Conservation (phyloP, 441 rosid species). For the Pelargonium cotyledonis region DNA sequence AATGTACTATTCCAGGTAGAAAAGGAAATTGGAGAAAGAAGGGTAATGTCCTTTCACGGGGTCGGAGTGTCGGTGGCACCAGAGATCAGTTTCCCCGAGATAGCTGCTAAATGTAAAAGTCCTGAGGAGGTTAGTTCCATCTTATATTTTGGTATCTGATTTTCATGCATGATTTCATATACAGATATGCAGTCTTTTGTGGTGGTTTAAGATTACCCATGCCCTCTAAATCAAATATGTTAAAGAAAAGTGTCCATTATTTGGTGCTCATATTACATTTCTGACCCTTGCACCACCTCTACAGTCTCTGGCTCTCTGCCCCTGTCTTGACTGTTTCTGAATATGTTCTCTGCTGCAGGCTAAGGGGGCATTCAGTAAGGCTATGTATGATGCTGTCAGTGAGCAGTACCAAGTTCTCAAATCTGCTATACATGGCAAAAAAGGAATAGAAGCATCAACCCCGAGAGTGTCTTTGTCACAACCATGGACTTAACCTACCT, state of each 20-base stretch:
- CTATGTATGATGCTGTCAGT: conserved; percentile 46
- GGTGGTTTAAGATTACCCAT: background rate
- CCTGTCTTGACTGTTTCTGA: conserved; percentile 15
- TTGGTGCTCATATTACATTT: background rate
- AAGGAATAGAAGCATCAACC: conserved; percentile 58
- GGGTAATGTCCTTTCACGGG: conserved; percentile 64
- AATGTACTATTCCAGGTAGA: conserved; percentile 51
- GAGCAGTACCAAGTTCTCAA: conserved; percentile 64
- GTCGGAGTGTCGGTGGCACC: conserved; percentile 67
- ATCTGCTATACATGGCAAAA: conserved; percentile 54
- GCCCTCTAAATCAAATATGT: background rate
- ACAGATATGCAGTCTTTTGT: too few species aligned
- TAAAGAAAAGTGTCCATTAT: background rate
- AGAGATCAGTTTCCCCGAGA: conserved; percentile 47
- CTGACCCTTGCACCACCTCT: background rate
- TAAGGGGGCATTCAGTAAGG: conserved; percentile 49
- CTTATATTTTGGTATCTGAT: background rate
- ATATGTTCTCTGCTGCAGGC: conserved; percentile 43
- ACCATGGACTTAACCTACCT: conserved; percentile 52
- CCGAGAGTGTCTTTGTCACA: conserved; percentile 62
- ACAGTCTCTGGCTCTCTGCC: background rate
- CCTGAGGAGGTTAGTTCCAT: conserved; percentile 61
- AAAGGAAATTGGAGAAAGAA: conserved; percentile 88
- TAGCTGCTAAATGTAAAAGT: conserved; percentile 44
- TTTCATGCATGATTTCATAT: background rate